These are phyloP conservation scores for Sclerotiophoma versabilis DNA, from an alignment of 2,329 filamentous ascomycete species.

Conservation along the genomic window DNA sequence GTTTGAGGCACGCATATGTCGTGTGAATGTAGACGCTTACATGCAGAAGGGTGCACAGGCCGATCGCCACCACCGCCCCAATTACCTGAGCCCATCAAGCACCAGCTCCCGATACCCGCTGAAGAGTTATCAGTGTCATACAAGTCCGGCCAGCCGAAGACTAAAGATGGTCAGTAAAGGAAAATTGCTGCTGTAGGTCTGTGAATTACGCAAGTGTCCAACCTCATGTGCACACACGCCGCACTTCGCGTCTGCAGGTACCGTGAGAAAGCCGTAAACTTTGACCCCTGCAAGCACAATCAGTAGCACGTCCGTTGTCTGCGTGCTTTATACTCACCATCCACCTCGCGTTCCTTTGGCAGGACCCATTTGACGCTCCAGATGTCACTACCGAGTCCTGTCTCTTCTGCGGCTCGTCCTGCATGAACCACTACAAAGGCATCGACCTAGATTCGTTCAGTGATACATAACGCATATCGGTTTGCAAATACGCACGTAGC, in stretches of 20 bases:
- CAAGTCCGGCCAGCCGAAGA: constrained; percentile 39
- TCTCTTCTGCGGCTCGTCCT: constrained; percentile 27
- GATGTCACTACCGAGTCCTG: constrained; percentile 23
- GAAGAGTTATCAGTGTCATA: constrained; percentile 34
- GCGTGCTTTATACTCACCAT: constrained; percentile 5
- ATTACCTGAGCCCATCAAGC: constrained; percentile 30
- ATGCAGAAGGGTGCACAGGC: constrained; percentile 36
- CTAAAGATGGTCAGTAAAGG: background rate
- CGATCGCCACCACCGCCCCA: constrained; percentile 31
- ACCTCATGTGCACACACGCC: constrained; percentile 36
- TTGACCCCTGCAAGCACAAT: constrained; percentile 20
- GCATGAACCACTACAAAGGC: constrained; percentile 37
- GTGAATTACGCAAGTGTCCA: constrained; percentile 25
- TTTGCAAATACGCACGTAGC: constrained; percentile 16
- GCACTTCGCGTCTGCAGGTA: constrained; percentile 30
- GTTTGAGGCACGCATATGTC: background rate
- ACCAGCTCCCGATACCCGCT: constrained; percentile 33
- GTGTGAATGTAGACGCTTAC: constrained; percentile 11
- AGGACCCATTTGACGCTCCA: constrained; percentile 38
- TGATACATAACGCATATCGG: constrained; percentile 2
- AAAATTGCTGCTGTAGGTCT: background rate
- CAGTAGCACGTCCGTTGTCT: background rate
- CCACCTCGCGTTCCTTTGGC: constrained; percentile 16
- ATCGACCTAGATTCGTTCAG: constrained; percentile 26
- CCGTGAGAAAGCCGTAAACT: constrained; percentile 33